Conservation (phyloP, 371 early-diverging fungal genomes). For the Umbelopsis sp. region DNA sequence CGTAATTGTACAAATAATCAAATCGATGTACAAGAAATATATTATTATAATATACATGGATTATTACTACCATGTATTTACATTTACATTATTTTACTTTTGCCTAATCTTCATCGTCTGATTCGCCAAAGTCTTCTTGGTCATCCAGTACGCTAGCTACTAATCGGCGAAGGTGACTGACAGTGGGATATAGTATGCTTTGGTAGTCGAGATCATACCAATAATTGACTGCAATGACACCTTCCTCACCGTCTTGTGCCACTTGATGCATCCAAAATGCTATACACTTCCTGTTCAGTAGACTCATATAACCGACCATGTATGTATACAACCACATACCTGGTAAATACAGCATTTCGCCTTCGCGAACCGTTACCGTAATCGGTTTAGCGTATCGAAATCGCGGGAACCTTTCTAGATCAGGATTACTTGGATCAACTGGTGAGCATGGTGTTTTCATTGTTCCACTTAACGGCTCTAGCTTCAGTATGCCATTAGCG, state of each 20-base stretch:
- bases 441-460: conserved; percentile 66
- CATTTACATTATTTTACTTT: neutral
- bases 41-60: neutral
- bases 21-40: conserved; percentile 13
- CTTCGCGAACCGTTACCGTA: conserved; percentile 60
- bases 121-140: neutral
- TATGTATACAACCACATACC: conserved; percentile 21
- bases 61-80: neutral
- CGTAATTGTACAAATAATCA: neutral
- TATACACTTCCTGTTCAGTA: conserved; percentile 3
- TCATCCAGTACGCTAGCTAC: conserved; percentile 29
- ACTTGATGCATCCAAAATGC: conserved; percentile 84
- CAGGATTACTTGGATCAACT: conserved; percentile 61
- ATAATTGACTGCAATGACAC: conserved; percentile 81
- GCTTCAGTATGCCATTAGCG: conserved; percentile 29
- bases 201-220: conserved; percentile 80
- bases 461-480: conserved; percentile 44
- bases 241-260: conserved; percentile 59
- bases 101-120: neutral
- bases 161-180: conserved; percentile 38
- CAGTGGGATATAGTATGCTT: conserved; percentile 39
- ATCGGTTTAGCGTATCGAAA: conserved; percentile 61
- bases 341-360: conserved; percentile 81
- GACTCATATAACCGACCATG: neutral
- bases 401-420: conserved; percentile 52